phyloP scores from a whole-genome alignment of 768 basidiomycete genomes.

The Pleurotus platypus region DNA sequence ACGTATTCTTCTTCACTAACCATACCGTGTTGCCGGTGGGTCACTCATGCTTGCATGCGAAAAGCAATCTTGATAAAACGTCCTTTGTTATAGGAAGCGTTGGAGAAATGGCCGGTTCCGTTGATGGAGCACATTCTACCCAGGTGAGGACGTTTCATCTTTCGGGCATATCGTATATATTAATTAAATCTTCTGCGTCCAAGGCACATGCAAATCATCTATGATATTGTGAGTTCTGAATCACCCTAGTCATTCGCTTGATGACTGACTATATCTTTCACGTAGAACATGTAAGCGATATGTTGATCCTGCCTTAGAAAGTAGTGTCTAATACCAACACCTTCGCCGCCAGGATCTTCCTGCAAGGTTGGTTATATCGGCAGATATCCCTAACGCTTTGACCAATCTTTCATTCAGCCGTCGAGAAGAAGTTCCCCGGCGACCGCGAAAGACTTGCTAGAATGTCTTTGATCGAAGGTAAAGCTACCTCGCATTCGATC shows the following conservation, averaged over 20 bases:
- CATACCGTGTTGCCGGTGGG: conserved; percentile 87
- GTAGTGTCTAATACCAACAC: neutral
- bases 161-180: neutral
- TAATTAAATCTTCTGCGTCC: neutral
- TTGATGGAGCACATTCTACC: conserved; percentile 84
- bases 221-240: conserved; percentile 65
- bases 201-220: conserved; percentile 90
- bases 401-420: conserved; percentile 40
- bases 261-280: neutral
- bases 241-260: neutral
- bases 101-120: conserved; percentile 92
- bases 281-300: conserved; percentile 46
- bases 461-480: conserved; percentile 93
- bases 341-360: conserved; percentile 44
- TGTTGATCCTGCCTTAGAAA: neutral
- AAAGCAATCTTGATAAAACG: too few species aligned
- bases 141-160: conserved; percentile 35
- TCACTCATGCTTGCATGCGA: conserved; percentile 11
- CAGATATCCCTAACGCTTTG: neutral
- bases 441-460: conserved; percentile 76
- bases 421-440: conserved; percentile 87
- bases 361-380: conserved; percentile 50
- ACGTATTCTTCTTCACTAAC: conserved; percentile 95
- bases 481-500: neutral
- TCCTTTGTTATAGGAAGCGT: conserved; percentile 52